Evolutionary conservation across 805 yeast species (phyloP), one percentile per base, ranked within the genome.

Genomic region (Phaffomyces thermotolerans): DNA sequence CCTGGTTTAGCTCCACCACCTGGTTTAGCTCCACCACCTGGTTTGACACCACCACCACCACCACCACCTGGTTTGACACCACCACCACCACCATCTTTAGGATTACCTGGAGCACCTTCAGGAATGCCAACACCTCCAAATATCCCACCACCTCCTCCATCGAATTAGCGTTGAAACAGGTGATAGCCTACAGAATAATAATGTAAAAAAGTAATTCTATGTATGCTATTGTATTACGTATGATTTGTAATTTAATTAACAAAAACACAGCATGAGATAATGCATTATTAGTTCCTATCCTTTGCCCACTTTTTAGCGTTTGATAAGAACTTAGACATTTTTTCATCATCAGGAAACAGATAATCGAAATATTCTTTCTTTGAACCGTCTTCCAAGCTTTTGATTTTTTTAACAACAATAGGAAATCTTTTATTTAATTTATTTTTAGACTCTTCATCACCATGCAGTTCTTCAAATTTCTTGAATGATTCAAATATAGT

Each of bases 401-500:
- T 64, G 22, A 72, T 62, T 52, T 72, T 68, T 49, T 69, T 76
- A 17, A 74, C 73, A 10, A 73, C 54, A 8, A 67, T 63, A 1
- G 95, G 95, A 38, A 77, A 57, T 49, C 80, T 73, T 24, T 60
- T 59, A 8, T 57, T 57, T 5, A 81, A 69, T 7, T 46, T 49
- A 2, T 54, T 57, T 13, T 64, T 49, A 0, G 73, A 51, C 6
- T 64, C 68, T 0, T 46, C 58, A 29, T 65, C 59, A 0, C 96
- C 96, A 56, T 87, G 77, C 2, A 59, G 60, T 34, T 63, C 52
- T 53, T 88, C 96, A 62, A 84, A 89, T 44, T 71, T 69, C 40
- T 68, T 67, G 70, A 81, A 75, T 1, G 85, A 78, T 42, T 84
- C 80, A 14, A 80, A 62, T 8, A 90, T 58, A 1, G 68, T 56